These are phyloP conservation scores for Aspergillus sergii DNA, from an alignment of 2,329 filamentous ascomycete genomes.

Conservation along the genomic window DNA sequence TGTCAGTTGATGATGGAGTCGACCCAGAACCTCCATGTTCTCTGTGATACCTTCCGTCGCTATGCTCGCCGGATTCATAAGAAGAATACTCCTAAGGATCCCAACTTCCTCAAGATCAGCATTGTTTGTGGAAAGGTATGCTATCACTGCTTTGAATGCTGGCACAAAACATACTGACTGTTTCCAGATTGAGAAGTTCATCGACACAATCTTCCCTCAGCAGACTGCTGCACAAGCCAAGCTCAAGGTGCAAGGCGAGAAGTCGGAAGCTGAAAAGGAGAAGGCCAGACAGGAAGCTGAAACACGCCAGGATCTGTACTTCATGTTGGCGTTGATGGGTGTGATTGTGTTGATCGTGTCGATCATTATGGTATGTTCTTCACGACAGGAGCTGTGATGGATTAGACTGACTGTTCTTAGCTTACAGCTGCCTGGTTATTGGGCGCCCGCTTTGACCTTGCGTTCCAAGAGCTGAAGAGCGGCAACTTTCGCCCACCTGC, in stretches of 20 bases:
- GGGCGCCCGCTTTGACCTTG: conserved; percentile 80
- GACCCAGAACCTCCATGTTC: conserved; percentile 81
- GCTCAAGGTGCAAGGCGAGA: conserved; percentile 51
- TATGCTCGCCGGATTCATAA: conserved; percentile 82
- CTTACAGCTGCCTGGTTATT: conserved; percentile 75
- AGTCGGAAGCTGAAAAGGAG: conserved; percentile 61
- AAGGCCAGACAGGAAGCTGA: conserved; percentile 53
- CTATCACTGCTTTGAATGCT: background rate
- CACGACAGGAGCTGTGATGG: too few species aligned
- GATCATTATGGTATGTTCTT: conserved; percentile 71
- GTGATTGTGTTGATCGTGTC: conserved; percentile 75
- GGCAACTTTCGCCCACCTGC: conserved; percentile 49
- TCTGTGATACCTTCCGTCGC: conserved; percentile 78
- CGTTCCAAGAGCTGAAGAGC: conserved; percentile 57
- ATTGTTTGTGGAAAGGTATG: conserved; percentile 81
- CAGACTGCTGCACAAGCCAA: conserved; percentile 68
- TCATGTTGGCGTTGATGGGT: conserved; percentile 70
- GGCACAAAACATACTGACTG: conserved; percentile 11
- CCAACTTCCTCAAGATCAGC: conserved; percentile 92
- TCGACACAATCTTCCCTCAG: conserved; percentile 87
- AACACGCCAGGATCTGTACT: conserved; percentile 57
- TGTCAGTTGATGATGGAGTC: conserved; percentile 90
- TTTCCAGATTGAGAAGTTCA: conserved; percentile 84
- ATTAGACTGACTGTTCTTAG: conserved; percentile 49
- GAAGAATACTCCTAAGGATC: conserved; percentile 93